A percentile compares a stretch with the other conserved stretches of the same genome.
These are phyloP conservation scores for Carallia brachiata DNA, from an alignment of 345 rosid genomes.

Conservation along the genomic window DNA sequence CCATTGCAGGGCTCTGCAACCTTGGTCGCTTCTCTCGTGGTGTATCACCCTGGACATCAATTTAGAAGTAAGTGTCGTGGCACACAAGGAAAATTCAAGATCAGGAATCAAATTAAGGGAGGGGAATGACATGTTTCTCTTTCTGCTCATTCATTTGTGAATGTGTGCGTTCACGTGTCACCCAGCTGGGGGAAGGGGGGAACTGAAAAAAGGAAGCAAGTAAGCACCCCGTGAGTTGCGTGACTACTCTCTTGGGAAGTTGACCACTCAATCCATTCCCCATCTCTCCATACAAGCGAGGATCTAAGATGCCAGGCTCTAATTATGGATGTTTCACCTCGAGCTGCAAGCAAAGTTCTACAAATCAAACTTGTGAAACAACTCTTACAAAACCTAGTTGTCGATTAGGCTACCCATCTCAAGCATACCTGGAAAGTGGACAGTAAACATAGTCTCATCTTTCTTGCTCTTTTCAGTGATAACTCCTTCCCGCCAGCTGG, in stretches of 20 bases:
- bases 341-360: conserved; percentile 46
- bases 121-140: no score
- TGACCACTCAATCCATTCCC: conserved; percentile 86
- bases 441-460: conserved; percentile 61
- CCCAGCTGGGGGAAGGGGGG: not conserved
- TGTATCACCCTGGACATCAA: conserved; percentile 72
- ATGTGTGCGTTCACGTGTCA: no score
- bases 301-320: conserved; percentile 87
- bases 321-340: conserved; percentile 54
- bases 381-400: not conserved
- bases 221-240: conserved; percentile 53
- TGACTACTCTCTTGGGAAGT: conserved; percentile 36
- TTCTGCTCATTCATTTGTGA: no score
- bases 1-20: conserved; percentile 44
- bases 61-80: conserved; percentile 12
- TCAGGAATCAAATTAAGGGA: not conserved
- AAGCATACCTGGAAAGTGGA: conserved; percentile 71
- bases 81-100: not conserved
- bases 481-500: conserved; percentile 97
- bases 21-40: conserved; percentile 77
- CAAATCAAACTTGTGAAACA: conserved; percentile 7
- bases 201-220: conserved; percentile 4
- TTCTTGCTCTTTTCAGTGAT: conserved; percentile 78
- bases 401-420: not conserved
- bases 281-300: conserved; percentile 80